A percentile compares a stretch with the other conserved stretches of the same genome.
Evolutionary conservation across 2,329 filamentous ascomycete species (phyloP).

Genomic region (Beauveria australis): DNA sequence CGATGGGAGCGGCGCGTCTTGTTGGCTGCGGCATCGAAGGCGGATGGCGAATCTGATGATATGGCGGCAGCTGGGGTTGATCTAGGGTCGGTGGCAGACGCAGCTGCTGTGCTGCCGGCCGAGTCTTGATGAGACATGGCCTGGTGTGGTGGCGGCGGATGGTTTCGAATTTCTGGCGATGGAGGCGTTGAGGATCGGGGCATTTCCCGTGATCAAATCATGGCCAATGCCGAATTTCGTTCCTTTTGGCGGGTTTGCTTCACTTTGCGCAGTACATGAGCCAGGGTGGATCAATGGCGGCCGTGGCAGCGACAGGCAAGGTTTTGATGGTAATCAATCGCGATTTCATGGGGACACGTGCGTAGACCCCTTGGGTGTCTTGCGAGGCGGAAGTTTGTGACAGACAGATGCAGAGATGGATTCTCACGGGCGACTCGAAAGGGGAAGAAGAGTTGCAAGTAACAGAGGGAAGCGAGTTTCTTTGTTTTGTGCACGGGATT

Average conservation of each 20-base stretch:
- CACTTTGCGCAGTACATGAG: not conserved
- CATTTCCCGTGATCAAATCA: not conserved
- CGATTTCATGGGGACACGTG: too few relatives aligned
- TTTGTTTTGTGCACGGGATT: not conserved
- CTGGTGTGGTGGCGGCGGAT: not conserved
- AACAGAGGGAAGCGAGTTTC: not conserved
- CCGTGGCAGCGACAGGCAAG: too few relatives aligned
- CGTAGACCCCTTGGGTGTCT: too few relatives aligned
- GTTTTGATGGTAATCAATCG: too few relatives aligned
- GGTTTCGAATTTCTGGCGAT: not conserved
- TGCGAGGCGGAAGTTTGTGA: too few relatives aligned
- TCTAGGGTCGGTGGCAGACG: not conserved
- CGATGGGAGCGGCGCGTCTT: conserved; percentile 30
- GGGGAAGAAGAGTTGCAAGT: not conserved
- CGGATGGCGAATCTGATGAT: not conserved
- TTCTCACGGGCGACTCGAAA: not conserved
- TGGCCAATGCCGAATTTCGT: not conserved
- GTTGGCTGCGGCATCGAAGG: conserved; percentile 12
- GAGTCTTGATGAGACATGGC: not conserved
- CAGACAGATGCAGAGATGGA: not conserved
- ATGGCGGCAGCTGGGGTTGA: not conserved
- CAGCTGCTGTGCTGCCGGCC: not conserved
- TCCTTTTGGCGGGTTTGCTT: too few relatives aligned
- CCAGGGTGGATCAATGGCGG: not conserved
- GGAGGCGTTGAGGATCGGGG: not conserved